Base-by-base conservation (phyloP, 257 asterid genomes). In the Pogostemon cablin region DNA sequence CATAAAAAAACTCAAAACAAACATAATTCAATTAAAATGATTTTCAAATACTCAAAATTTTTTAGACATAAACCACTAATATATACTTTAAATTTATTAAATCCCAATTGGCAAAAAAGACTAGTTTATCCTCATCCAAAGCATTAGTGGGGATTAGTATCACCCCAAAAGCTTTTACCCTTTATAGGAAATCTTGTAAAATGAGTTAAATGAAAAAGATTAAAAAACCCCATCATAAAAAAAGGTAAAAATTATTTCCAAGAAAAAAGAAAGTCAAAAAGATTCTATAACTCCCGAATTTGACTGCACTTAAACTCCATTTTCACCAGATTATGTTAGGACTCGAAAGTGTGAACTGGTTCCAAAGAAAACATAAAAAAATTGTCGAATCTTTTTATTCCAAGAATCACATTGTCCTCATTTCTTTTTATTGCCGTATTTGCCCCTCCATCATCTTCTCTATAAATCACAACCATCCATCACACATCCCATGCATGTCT, bases 331-430 rank as follows among this genome's bases (percentile, higher is more conserved):
- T 64, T 77, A 82, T 62, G 88, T 78, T 81, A 75, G 81, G 85
- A 65, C 81, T 72, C 84, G 84, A 77, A 53, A 39, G 79, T 80
- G 85, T 68, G 76, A 80, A 72, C 35, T 63, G 2, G 10, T 38
- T 43, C 37, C 63, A 48, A 54, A 56, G 43, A 50, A 48, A 38
- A 9, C 70, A 74, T 34, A 57, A 66, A 77, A 25, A 25, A 78
- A 72, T 63, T 20, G 38, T 56, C 55, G 84, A 81, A 81, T 83
- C 81, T 68, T 68, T 75, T 55, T 57, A 43, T 64, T 72, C 71
- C 6, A 53, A 44, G 56, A 78, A 25, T 25, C 32, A 25, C 67
- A 17, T 43, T 9, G 10, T 44, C 62, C 72, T 6, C 10, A 9
- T 3, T 7, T 34, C 67, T 56, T 20, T 3, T 43, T 3, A 8